Evolutionary conservation across 805 yeast species (phyloP), one percentile per base, ranked within the genome.

Genomic region (Ogataea polymorpha): DNA sequence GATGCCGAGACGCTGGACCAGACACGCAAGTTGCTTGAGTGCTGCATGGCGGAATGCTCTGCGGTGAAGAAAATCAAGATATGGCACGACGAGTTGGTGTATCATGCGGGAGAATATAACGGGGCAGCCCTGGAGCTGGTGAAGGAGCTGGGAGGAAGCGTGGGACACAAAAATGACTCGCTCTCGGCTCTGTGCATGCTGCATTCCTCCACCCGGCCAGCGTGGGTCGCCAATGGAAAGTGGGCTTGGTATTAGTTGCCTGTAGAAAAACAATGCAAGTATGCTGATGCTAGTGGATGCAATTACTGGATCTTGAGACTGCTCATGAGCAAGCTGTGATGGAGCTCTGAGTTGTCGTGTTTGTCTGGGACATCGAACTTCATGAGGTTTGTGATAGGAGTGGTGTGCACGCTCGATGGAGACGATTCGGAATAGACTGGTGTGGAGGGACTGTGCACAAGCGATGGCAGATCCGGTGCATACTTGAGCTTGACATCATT

Each of bases 181-280:
- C 16, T 56, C 23, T 48, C 59, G 33, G 59, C 58, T 11, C 28
- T 55, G 12, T 16, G 42, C 16, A 30, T 49, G 40, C 28, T 46
- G 13, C 46, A 51, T 32, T 34, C 35, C 10, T 44, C 44, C 4
- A 13, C 12, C 6, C 34, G 37, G 13, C 46, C 47, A n/a, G 45
- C 34, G 6, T 58, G 62, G 62, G 36, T 48, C 9, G 53, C 49
- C 8, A 56, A 58, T 37, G 54, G 57, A 10, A 58, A 58, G 39
- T 54, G 55, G 58, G 46, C 51, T 12, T 58, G 62, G 62, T 58
- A 51, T 30, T 57, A 39, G 14, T 15, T 28, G 18, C 14, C 13
- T 25, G 10, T 28, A 35, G 13, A 10, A 30, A 17, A 11, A 13
- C n/a, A 29, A 29, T 31, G 17, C 20, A 35, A 26, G 21, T 24